Base-by-base conservation (phyloP, 2,329 filamentous ascomycete species). In the Cercospora sp. region DNA sequence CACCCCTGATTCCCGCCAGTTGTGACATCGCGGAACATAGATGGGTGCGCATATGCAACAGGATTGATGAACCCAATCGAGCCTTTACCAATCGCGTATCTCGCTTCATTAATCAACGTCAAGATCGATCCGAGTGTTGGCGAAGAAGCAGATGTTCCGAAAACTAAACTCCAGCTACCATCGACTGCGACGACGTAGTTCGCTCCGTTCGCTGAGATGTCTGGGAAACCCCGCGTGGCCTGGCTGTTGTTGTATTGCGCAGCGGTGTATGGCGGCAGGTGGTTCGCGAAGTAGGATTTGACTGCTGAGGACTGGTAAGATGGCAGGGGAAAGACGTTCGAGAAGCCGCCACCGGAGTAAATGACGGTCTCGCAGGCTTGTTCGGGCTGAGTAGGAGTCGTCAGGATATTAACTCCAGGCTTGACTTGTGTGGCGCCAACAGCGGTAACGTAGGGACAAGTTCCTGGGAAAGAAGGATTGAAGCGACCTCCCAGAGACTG, bases 121-220 rank as follows among this genome's bases (percentile, higher is more conserved):
- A 87, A 72, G 45, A 85, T 79, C 0, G 81, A 76, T 0, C 81
- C 83, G 70, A 83, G 82, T 1, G 84, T 81, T 0, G 85, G 86
- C 33, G 82, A 75, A 2, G 81, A 81, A 7, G 84, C 83, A 60
- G 82, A 85, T 0, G 86, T 88, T 13, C 85, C 86, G 60, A 80
- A 85, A 0, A 83, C 80, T 30, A 82, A 76, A 0, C 73, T 71
- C 64, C 82, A 83, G 5, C 74, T 72, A 20, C 82, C 83, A 59
- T 83, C 75, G 33, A 83, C 74, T 1, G 82, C 81, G 6, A 84
- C 76, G 20, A 77, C 74, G 64, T 76, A 76, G 65, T 78, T 77
- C 8, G 76, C 75, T 5, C 76, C 76, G 53, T 77, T 76, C 16
- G 74, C 72, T 36, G 71, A 74, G 61, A 79, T 79, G 45, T 82